phyloP scores from a whole-genome alignment of 2,329 filamentous ascomycete species.

The Claviceps cyperi region DNA sequence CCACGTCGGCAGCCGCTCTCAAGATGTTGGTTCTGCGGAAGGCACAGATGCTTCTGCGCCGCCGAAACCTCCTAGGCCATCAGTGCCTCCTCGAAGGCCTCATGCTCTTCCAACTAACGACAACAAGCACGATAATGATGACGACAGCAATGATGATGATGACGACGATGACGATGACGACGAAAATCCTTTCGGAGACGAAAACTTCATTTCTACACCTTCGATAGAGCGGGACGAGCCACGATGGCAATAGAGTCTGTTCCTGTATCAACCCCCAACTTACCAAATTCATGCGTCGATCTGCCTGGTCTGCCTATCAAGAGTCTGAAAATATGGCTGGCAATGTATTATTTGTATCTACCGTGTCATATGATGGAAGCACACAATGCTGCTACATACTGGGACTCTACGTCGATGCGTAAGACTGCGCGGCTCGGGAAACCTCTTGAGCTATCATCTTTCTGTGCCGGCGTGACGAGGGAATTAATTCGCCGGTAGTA shows the following conservation, averaged over 20 bases:
- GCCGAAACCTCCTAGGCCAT: slow-evolving; percentile 25
- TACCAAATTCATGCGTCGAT: neutral
- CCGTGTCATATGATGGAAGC: too few species aligned
- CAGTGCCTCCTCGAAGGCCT: neutral
- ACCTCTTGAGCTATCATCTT: too few species aligned
- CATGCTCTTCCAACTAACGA: slow-evolving; percentile 6
- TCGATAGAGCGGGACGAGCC: slow-evolving; percentile 16
- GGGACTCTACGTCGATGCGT: too few species aligned
- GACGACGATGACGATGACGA: slow-evolving; percentile 48
- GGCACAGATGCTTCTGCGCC: slow-evolving; percentile 10
- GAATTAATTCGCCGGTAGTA: too few species aligned
- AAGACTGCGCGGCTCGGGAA: too few species aligned
- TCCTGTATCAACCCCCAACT: too few species aligned
- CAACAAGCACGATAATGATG: slow-evolving; percentile 26
- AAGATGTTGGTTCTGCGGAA: slow-evolving; percentile 23
- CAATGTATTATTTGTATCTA: too few species aligned
- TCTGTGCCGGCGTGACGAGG: too few species aligned
- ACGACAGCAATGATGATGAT: slow-evolving; percentile 62
- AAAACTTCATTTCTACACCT: slow-evolving; percentile 46
- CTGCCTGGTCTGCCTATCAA: neutral
- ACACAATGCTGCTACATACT: too few species aligned
- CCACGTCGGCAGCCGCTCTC: slow-evolving; percentile 21
- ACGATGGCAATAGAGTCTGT: slow-evolving; percentile 12
- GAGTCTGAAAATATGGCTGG: too few species aligned
- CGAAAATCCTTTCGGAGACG: slow-evolving; percentile 78